Percentiles rank a stretch among this genome's conserved stretches.
Conservation (phyloP, 1,139 yeast species). For the Blastobotrys serpentis region DNA sequence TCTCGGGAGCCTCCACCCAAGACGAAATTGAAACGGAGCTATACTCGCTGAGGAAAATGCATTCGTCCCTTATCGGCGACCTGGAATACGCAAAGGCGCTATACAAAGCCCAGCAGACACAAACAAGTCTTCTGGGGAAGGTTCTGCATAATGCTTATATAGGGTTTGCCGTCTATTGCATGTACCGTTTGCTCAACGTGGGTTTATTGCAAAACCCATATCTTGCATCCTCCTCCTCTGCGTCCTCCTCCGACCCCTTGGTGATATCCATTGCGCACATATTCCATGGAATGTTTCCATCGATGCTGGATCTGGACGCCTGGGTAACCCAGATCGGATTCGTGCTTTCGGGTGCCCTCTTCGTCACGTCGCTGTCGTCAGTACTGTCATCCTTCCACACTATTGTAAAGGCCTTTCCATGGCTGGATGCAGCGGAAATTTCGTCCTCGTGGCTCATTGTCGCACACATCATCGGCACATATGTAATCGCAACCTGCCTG, state of each 20-base stretch:
- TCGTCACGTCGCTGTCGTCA: conserved; percentile 55
- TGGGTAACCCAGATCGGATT: conserved; percentile 65
- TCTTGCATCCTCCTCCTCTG: conserved; percentile 18
- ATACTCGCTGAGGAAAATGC: conserved; percentile 53
- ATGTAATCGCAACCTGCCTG: conserved; percentile 76
- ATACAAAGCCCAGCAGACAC: conserved; percentile 31
- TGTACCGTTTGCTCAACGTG: conserved; percentile 57
- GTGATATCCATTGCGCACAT: conserved; percentile 63
- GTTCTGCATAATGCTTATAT: conserved; percentile 31
- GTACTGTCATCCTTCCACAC: conserved; percentile 35
- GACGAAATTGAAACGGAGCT: conserved; percentile 72
- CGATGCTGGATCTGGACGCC: conserved; percentile 45
- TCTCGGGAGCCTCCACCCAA: conserved; percentile 50
- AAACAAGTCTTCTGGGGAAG: conserved; percentile 37
- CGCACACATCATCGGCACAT: conserved; percentile 72
- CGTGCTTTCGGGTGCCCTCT: conserved; percentile 61
- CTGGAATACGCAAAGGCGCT: conserved; percentile 30
- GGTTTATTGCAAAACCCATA: conserved; percentile 35
- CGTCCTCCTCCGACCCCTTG: conserved; percentile 30
- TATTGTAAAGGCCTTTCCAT: conserved; percentile 34
- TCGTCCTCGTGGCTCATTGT: neutral
- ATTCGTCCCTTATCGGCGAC: conserved; percentile 36
- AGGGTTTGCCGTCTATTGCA: conserved; percentile 58
- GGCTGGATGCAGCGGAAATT: conserved; percentile 18
- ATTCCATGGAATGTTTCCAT: conserved; percentile 25